A percentile compares a stretch with the other conserved stretches of the same genome.
Evolutionary conservation across 306 rosid genomes (phyloP).

Genomic region (Rosa persica): DNA sequence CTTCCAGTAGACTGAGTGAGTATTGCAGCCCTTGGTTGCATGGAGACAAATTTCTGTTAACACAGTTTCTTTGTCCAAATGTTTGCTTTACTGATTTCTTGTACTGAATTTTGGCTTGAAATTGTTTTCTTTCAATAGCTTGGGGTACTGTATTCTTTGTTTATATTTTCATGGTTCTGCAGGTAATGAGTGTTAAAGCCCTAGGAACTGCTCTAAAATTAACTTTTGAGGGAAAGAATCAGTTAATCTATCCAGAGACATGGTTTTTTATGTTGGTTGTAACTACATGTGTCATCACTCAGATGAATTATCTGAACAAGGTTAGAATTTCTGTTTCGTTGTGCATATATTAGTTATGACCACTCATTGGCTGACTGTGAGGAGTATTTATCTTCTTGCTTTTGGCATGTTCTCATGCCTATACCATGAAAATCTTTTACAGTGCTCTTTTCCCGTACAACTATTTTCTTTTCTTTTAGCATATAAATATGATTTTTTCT

Average conservation of each 20-base stretch:
- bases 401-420: neutral
- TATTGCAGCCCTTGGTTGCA: neutral
- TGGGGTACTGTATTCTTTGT: neutral
- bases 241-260: constrained; percentile 63
- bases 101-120: neutral
- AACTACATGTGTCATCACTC: constrained; percentile 61
- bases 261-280: constrained; percentile 87
- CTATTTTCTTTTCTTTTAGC: too few species aligned
- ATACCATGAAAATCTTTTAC: neutral
- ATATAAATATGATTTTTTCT: neutral
- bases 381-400: too few species aligned
- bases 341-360: too few species aligned
- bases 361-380: too few species aligned
- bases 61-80: neutral
- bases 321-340: constrained; percentile 32
- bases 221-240: constrained; percentile 87
- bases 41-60: neutral
- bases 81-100: neutral
- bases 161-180: constrained; percentile 16
- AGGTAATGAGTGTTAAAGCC: constrained; percentile 99
- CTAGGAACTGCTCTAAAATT: constrained; percentile 83
- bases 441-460: too few species aligned
- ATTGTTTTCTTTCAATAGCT: neutral
- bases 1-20: neutral
- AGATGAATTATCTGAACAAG: constrained; percentile 90